A percentile compares a stretch with the other conserved stretches of the same genome.
phyloP scores from a whole-genome alignment of 2,329 filamentous ascomycete species.

The Huntiella savannae region DNA sequence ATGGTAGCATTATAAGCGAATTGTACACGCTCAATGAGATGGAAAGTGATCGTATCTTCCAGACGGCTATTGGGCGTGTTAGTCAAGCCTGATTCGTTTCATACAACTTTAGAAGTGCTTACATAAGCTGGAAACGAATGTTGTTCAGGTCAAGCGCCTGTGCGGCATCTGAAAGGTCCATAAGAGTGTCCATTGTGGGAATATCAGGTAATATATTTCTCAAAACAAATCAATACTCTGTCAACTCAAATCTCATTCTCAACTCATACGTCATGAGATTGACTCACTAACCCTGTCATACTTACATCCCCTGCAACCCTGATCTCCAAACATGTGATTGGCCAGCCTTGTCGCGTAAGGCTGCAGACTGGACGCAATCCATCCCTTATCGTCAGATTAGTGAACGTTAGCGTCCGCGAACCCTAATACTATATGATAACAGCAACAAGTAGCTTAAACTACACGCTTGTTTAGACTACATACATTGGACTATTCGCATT shows the following conservation, averaged over 20 bases:
- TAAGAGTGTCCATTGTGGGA: slow-evolving; percentile 61
- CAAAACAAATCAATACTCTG: background rate
- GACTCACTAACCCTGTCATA: background rate
- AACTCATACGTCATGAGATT: background rate
- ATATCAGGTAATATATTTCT: no score
- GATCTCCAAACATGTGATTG: slow-evolving; percentile 1
- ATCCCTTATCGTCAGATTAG: no score
- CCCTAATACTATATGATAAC: no score
- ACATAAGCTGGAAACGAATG: slow-evolving; percentile 92
- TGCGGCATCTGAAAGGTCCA: slow-evolving; percentile 69
- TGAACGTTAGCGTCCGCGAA: no score
- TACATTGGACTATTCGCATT: background rate
- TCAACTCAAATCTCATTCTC: no score
- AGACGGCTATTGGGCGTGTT: slow-evolving; percentile 48
- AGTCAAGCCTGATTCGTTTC: background rate
- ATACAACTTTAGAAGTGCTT: slow-evolving; percentile 17
- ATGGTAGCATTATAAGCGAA: slow-evolving; percentile 83
- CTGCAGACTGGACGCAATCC: background rate
- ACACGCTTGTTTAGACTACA: background rate
- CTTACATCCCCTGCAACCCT: background rate
- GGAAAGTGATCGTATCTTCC: slow-evolving; percentile 94
- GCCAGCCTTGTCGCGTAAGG: slow-evolving; percentile 2
- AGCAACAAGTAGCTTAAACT: no score
- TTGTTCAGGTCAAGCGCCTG: slow-evolving; percentile 77
- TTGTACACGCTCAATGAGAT: slow-evolving; percentile 93